Percentiles rank a stretch among this genome's conserved stretches.
These are phyloP conservation scores for Spencermartinsiella ligniputridi DNA, from an alignment of 1,139 yeast species.

Conservation along the genomic window DNA sequence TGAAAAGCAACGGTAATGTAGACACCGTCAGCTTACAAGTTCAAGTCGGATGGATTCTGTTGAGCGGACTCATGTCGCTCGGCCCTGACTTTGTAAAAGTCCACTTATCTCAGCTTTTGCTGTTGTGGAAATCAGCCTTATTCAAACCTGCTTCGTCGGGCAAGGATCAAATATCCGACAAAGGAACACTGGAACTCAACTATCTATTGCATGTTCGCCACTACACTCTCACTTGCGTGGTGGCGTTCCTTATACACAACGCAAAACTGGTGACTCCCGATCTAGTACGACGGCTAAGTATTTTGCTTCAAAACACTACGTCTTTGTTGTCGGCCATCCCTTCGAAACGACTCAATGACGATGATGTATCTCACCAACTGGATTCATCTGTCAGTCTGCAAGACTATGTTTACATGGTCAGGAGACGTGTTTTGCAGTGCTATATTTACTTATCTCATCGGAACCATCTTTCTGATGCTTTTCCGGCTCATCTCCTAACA, in stretches of 20 bases:
- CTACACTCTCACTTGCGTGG: constrained; percentile 35
- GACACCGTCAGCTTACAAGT: constrained; percentile 30
- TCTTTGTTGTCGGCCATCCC: constrained; percentile 28
- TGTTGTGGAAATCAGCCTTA: constrained; percentile 78
- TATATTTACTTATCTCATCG: constrained; percentile 29
- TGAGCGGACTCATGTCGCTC: constrained; percentile 73
- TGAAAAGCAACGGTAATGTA: constrained; percentile 31
- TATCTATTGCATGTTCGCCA: constrained; percentile 36
- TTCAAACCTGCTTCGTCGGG: constrained; percentile 38
- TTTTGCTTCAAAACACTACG: constrained; percentile 32
- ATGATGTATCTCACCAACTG: constrained; percentile 24
- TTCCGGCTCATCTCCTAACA: constrained; percentile 34
- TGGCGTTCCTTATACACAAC: constrained; percentile 35
- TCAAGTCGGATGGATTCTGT: constrained; percentile 58
- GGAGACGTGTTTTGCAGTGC: constrained; percentile 35
- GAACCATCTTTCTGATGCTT: constrained; percentile 24
- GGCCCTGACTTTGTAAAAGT: constrained; percentile 61
- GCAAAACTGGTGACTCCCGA: constrained; percentile 36
- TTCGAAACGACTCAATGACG: constrained; percentile 25
- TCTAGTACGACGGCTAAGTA: constrained; percentile 35
- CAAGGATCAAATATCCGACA: constrained; percentile 29
- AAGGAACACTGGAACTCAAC: constrained; percentile 30
- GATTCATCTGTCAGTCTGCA: constrained; percentile 24
- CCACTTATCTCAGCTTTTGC: constrained; percentile 69
- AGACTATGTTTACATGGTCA: constrained; percentile 30